Conservation (phyloP, 306 rosid genomes). For the Cucumis cinereus region DNA sequence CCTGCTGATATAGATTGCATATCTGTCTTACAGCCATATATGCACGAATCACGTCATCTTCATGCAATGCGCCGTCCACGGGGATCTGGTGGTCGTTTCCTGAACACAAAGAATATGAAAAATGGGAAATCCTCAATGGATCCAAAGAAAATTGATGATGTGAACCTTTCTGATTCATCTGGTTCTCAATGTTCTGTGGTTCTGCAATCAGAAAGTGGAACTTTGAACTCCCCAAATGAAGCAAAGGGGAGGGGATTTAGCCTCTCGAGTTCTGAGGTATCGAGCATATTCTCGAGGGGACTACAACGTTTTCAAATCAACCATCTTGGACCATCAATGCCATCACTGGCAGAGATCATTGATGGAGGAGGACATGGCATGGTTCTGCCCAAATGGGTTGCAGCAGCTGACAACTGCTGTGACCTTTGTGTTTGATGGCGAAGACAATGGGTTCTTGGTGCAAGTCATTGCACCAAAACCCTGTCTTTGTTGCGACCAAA, state of each 20-base stretch:
- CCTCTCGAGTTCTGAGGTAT: slow-evolving; percentile 64
- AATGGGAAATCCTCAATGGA: slow-evolving; percentile 14
- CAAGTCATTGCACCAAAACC: slow-evolving; percentile 9
- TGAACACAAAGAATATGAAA: slow-evolving; percentile 40
- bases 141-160: slow-evolving; percentile 20
- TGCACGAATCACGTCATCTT: slow-evolving; percentile 95
- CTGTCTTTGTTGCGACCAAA: slow-evolving; percentile 36
- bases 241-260: slow-evolving; percentile 45
- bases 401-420: slow-evolving; percentile 61
- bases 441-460: slow-evolving; percentile 7
- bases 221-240: slow-evolving; percentile 59
- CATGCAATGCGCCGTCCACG: slow-evolving; percentile 93
- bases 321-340: slow-evolving; percentile 35
- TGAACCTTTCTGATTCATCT: slow-evolving; percentile 21
- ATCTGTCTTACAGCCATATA: slow-evolving; percentile 57
- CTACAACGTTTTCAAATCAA: slow-evolving; percentile 33
- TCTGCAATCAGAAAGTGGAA: slow-evolving; percentile 56
- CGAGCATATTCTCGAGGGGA: slow-evolving; percentile 49
- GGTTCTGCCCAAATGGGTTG: slow-evolving; percentile 61
- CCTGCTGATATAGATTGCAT: slow-evolving; percentile 6
- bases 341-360: slow-evolving; percentile 40
- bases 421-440: slow-evolving; percentile 49
- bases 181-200: slow-evolving; percentile 62
- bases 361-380: slow-evolving; percentile 33
- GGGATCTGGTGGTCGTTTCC: slow-evolving; percentile 89